phyloP scores from a whole-genome alignment of 2,329 filamentous ascomycete species.

The Botrytis paeoniae region DNA sequence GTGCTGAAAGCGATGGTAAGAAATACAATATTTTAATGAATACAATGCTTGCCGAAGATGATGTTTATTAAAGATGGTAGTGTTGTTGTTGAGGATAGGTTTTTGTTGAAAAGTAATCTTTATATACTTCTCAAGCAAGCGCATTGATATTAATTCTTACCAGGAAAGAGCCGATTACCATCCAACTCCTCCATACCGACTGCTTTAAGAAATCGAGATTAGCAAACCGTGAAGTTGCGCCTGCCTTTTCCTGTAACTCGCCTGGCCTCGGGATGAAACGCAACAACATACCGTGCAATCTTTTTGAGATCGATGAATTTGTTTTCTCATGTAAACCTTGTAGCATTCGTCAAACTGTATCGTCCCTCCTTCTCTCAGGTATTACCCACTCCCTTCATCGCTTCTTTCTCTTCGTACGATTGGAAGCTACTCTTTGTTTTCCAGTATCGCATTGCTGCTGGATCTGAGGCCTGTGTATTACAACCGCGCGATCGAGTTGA shows the following conservation, averaged over 20 bases:
- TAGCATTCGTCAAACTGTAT: neutral
- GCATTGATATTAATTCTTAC: neutral
- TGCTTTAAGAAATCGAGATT: neutral
- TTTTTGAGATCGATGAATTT: neutral
- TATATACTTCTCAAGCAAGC: neutral
- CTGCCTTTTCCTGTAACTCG: neutral
- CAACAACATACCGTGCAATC: neutral
- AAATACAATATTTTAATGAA: neutral
- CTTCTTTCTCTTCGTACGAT: neutral
- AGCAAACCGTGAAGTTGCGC: neutral
- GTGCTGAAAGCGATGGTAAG: neutral
- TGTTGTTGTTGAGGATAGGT: neutral
- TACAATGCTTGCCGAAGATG: neutral
- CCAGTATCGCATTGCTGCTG: neutral
- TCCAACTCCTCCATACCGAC: too few species aligned
- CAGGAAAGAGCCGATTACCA: neutral
- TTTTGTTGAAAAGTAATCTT: neutral
- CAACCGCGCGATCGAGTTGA: accelerated
- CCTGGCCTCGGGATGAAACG: neutral
- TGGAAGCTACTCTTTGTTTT: neutral
- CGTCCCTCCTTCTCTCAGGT: neutral
- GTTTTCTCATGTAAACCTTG: neutral
- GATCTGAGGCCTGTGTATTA: neutral
- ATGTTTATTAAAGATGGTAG: neutral
- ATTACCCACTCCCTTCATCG: neutral